Conservation (phyloP, 2,329 filamentous ascomycete genomes). For the Hypoxylon sp. region DNA sequence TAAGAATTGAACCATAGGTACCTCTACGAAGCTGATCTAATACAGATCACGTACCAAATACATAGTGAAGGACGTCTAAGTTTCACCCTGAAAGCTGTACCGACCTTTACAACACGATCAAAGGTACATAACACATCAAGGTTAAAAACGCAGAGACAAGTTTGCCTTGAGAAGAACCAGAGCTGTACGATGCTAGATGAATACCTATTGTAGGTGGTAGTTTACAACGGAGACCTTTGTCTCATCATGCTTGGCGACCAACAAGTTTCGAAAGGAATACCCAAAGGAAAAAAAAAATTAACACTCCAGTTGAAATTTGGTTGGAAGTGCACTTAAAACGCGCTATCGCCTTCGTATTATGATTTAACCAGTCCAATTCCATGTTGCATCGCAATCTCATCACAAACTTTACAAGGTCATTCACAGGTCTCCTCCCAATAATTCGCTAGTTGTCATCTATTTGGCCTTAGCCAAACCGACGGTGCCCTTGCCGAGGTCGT, state of each 20-base stretch:
- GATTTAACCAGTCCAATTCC: conserved; percentile 31
- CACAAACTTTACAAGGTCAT: conserved; percentile 23
- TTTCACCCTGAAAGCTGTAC: too few species aligned
- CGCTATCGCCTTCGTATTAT: conserved; percentile 36
- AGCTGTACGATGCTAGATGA: conserved; percentile 28
- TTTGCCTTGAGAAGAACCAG: not conserved
- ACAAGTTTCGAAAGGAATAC: conserved; percentile 31
- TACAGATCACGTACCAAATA: not conserved
- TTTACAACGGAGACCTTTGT: conserved; percentile 41
- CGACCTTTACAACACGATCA: not conserved
- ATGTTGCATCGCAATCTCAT: conserved; percentile 35
- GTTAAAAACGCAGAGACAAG: not conserved
- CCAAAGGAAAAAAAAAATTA: conserved; percentile 36
- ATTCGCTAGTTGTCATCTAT: conserved; percentile 52
- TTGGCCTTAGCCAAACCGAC: conserved; percentile 92
- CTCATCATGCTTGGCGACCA: conserved; percentile 36
- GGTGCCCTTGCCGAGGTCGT: conserved; percentile 89
- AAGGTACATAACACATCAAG: not conserved
- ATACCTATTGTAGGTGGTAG: conserved; percentile 38
- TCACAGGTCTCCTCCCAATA: conserved; percentile 29
- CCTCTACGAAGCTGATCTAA: not conserved
- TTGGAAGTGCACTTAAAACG: conserved; percentile 38
- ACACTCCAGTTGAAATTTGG: conserved; percentile 2
- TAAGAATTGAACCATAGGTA: not conserved
- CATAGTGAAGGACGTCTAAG: not conserved